Evolutionary conservation across 345 rosid genomes (phyloP).

Genomic region (Murraya paniculata): DNA sequence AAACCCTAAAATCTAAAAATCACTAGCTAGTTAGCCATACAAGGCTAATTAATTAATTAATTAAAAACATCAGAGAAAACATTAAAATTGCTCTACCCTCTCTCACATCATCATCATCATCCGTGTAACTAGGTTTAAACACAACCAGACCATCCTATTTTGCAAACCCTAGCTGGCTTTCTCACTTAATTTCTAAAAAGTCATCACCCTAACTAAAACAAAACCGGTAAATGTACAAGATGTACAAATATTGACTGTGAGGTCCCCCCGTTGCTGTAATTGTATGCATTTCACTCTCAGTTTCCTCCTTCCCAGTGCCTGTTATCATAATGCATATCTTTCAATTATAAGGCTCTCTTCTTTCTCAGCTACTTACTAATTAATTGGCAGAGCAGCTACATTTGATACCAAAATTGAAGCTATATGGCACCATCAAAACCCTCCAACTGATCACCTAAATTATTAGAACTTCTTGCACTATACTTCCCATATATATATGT

Average conservation of each 20-base stretch:
- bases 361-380: not conserved
- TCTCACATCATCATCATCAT: not conserved
- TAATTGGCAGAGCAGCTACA: conserved; percentile 24
- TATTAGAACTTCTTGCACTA: not conserved
- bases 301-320: conserved; percentile 15
- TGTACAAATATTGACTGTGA: conserved; percentile 24
- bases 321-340: not conserved
- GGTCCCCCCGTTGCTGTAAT: conserved; percentile 12
- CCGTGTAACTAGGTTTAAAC: not conserved
- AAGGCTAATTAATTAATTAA: not conserved
- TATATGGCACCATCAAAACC: conserved; percentile 10
- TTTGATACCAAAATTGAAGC: conserved; percentile 17
- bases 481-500: no score
- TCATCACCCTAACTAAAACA: conserved; percentile 44
- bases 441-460: conserved; percentile 9
- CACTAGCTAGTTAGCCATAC: not conserved
- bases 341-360: not conserved
- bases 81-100: not conserved
- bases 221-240: conserved; percentile 46
- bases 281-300: not conserved
- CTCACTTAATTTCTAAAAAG: conserved; percentile 20
- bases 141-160: conserved; percentile 12
- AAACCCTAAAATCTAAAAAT: conserved; percentile 1
- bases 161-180: conserved; percentile 2
- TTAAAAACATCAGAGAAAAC: not conserved